phyloP scores from a whole-genome alignment of 2,329 filamentous ascomycete species.

The Colletotrichum limetticola region DNA sequence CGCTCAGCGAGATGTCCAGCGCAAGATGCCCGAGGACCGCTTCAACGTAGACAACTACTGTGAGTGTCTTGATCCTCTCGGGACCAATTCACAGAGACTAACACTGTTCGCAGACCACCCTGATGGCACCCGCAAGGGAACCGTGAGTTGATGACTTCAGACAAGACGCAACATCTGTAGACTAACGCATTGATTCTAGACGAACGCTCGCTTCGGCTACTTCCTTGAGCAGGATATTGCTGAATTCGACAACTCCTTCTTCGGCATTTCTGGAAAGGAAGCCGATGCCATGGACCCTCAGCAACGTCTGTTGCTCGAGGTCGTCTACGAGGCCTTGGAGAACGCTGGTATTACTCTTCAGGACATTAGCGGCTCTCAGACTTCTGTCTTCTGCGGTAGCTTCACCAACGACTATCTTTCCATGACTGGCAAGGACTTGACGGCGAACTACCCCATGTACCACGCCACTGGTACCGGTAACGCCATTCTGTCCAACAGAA shows the following conservation, averaged over 20 bases:
- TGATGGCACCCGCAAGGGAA: background rate
- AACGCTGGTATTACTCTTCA: slow-evolving; percentile 35
- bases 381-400: slow-evolving; percentile 45
- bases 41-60: slow-evolving; percentile 43
- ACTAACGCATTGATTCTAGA: background rate
- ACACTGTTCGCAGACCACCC: background rate
- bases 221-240: slow-evolving; percentile 41
- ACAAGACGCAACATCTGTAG: background rate
- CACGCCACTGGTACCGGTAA: slow-evolving; percentile 44
- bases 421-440: slow-evolving; percentile 40
- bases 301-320: slow-evolving; percentile 40
- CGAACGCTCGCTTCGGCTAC: slow-evolving; percentile 34
- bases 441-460: slow-evolving; percentile 44
- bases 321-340: slow-evolving; percentile 42
- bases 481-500: slow-evolving; percentile 45
- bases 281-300: background rate
- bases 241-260: slow-evolving; percentile 37
- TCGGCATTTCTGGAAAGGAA: slow-evolving; percentile 33
- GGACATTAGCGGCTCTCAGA: slow-evolving; percentile 36
- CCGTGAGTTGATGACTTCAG: background rate
- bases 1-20: slow-evolving; percentile 28
- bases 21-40: slow-evolving; percentile 37
- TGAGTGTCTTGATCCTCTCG: background rate
- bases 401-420: slow-evolving; percentile 42
- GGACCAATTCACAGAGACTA: background rate